Percentiles rank a stretch among this genome's conserved stretches.
phyloP scores from a whole-genome alignment of 441 rosid genomes.

The Geranium incanum region DNA sequence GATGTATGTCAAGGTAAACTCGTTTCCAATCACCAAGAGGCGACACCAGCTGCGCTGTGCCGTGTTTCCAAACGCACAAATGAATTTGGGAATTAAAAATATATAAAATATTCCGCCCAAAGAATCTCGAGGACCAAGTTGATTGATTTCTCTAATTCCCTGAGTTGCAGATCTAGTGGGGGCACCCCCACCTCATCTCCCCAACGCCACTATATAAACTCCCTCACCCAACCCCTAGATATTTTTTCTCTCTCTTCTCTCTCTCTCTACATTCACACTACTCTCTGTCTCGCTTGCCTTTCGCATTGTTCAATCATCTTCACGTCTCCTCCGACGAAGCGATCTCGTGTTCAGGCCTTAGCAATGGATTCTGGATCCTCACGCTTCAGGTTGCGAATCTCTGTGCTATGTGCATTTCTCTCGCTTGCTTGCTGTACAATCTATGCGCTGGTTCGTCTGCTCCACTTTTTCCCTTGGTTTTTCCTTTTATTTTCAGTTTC shows the following conservation, averaged over 20 bases:
- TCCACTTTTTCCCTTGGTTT: not conserved
- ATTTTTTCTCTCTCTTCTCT: slow-evolving; percentile 5
- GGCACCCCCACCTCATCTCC: not conserved
- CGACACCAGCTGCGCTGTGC: not conserved
- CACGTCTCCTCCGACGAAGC: slow-evolving; percentile 4
- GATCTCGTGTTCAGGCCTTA: not conserved
- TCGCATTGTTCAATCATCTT: not conserved
- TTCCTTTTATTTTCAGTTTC: not conserved
- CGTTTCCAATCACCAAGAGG: not conserved
- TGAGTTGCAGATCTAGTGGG: slow-evolving; percentile 4
- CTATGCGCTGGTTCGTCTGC: not conserved
- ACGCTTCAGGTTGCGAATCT: not conserved
- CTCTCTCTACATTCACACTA: not conserved
- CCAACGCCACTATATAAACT: not conserved
- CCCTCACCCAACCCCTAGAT: not conserved
- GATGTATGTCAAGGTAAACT: not conserved
- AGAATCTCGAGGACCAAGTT: not conserved
- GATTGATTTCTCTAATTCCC: not conserved
- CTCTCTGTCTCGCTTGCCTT: not conserved
- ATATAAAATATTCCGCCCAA: not conserved
- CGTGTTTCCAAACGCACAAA: not conserved
- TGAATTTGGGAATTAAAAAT: no score
- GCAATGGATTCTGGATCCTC: not conserved
- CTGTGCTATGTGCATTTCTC: not conserved
- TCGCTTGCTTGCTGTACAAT: not conserved